A percentile compares a stretch with the other conserved stretches of the same genome.
These are phyloP conservation scores for Cutaneotrichosporon cavernicola DNA, from an alignment of 1,284 basidiomycete genomes.

Conservation along the genomic window DNA sequence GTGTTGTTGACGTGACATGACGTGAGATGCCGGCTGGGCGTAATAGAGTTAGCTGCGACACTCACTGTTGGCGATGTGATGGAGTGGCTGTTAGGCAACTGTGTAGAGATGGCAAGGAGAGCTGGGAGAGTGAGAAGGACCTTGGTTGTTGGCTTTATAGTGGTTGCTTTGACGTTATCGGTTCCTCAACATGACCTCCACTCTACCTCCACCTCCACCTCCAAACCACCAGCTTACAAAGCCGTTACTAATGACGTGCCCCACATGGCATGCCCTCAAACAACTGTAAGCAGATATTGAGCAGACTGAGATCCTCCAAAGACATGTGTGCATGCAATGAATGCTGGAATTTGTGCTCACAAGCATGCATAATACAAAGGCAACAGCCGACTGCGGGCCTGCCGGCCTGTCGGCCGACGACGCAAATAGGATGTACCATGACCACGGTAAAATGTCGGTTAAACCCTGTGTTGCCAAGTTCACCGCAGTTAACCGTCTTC, in stretches of 20 bases:
- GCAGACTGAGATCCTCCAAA: not conserved
- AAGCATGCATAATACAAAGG: not conserved
- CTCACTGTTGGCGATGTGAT: not conserved
- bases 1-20: not conserved
- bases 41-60: not conserved
- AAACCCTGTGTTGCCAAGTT: not conserved
- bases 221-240: not conserved
- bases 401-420: not conserved
- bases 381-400: not conserved
- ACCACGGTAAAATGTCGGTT: not conserved
- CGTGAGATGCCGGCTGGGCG: not conserved
- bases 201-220: slow-evolving; percentile 7
- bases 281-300: not conserved
- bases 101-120: not conserved
- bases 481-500: no score
- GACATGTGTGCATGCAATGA: not conserved
- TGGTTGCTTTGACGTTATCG: not conserved
- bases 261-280: not conserved
- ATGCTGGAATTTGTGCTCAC: not conserved
- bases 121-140: not conserved
- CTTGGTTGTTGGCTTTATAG: not conserved
- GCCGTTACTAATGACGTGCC: not conserved
- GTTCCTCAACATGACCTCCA: slow-evolving; percentile 4
- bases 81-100: no score
- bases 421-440: no score